A percentile compares a stretch with the other conserved stretches of the same genome.
Evolutionary conservation across 768 basidiomycete species (phyloP).

Genomic region (Pleurotus tuber-regium): DNA sequence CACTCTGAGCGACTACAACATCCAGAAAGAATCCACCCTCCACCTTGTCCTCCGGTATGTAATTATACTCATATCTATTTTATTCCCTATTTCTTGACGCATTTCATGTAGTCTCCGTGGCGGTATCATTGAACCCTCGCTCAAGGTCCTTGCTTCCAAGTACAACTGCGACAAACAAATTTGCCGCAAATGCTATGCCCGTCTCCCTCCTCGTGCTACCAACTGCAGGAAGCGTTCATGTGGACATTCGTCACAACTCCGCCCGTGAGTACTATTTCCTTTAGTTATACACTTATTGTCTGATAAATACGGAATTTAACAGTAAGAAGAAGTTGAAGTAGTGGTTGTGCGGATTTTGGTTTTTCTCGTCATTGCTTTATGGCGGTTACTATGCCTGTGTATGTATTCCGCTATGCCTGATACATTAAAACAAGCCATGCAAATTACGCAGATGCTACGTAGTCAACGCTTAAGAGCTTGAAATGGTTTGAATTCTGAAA

Average conservation of each 20-base stretch:
- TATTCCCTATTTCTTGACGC: neutral
- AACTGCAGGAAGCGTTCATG: constrained; percentile 98
- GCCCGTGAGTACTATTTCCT: constrained; percentile 60
- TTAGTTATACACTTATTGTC: neutral
- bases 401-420: constrained; percentile 9
- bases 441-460: too few species aligned
- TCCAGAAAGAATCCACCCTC: constrained; percentile 97
- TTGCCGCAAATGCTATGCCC: constrained; percentile 99
- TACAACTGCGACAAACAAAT: constrained; percentile 99
- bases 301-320: constrained; percentile 10
- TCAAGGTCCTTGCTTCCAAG: constrained; percentile 95
- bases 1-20: constrained; percentile 95
- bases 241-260: constrained; percentile 88
- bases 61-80: neutral
- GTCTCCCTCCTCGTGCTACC: constrained; percentile 98
- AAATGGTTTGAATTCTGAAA: too few species aligned
- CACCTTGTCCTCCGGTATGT: constrained; percentile 93
- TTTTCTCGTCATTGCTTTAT: neutral
- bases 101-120: constrained; percentile 74
- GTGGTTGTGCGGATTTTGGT: constrained; percentile 23
- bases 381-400: constrained; percentile 14
- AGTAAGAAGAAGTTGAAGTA: constrained; percentile 98
- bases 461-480: too few species aligned
- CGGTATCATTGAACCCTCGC: constrained; percentile 98
- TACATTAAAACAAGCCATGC: neutral